phyloP scores from a whole-genome alignment of 2,329 filamentous ascomycete species.

The Aaosphaeria arxii region DNA sequence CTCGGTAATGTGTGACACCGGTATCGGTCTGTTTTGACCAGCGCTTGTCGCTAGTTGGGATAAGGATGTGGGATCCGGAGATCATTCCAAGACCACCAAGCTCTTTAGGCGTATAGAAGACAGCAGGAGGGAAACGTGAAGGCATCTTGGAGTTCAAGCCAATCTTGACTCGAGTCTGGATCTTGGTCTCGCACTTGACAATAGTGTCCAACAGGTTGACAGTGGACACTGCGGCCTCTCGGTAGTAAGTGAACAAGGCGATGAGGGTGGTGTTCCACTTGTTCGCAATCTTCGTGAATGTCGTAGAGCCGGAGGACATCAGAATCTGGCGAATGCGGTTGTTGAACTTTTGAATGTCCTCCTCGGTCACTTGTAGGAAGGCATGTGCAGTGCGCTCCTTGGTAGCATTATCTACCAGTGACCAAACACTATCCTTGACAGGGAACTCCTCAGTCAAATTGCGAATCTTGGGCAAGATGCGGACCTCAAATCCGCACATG shows the following conservation, averaged over 20 bases:
- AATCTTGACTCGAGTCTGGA: constrained; percentile 98
- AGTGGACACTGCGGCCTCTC: constrained; percentile 94
- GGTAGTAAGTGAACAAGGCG: constrained; percentile 96
- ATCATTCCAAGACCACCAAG: constrained; percentile 98
- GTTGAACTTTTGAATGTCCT: constrained; percentile 98
- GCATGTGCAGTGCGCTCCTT: constrained; percentile 97
- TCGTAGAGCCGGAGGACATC: constrained; percentile 99
- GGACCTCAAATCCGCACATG: constrained; percentile 97
- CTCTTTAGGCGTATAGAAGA: constrained; percentile 99
- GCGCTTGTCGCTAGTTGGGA: constrained; percentile 94
- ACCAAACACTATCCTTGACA: constrained; percentile 98
- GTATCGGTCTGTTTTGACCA: constrained; percentile 98
- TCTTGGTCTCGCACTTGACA: constrained; percentile 99
- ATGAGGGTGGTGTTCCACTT: constrained; percentile 99
- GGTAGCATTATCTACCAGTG: constrained; percentile 89
- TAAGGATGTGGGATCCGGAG: constrained; percentile 95
- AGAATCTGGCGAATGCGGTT: constrained; percentile 97
- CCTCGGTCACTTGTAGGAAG: constrained; percentile 95
- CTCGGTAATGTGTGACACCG: constrained; percentile 93
- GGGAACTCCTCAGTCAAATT: constrained; percentile 97
- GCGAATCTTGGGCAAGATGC: constrained; percentile 90
- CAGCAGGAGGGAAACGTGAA: constrained; percentile 93
- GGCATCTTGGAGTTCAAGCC: constrained; percentile 99
- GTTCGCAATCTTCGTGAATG: constrained; percentile 99
- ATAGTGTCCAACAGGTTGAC: constrained; percentile 94